Percentiles rank a stretch among this genome's conserved stretches.
These are phyloP conservation scores for Psilocybe azurescens DNA, from an alignment of 768 basidiomycete genomes.

Conservation along the genomic window DNA sequence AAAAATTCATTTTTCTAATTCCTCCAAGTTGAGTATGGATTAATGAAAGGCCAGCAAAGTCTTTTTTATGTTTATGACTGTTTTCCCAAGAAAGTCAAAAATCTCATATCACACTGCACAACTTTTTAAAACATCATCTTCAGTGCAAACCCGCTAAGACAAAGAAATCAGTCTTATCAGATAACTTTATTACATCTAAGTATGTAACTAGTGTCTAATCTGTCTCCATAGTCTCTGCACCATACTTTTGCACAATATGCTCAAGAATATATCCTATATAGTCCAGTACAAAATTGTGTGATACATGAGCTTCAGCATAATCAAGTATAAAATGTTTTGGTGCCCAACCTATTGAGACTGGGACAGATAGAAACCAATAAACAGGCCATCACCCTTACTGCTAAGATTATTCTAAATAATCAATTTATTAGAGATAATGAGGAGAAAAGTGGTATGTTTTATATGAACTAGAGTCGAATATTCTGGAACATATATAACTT, in stretches of 20 bases:
- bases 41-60: slow-evolving; percentile 32
- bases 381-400: slow-evolving; percentile 34
- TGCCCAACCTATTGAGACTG: slow-evolving; percentile 33
- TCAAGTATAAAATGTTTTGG: slow-evolving; percentile 36
- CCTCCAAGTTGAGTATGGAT: slow-evolving; percentile 27
- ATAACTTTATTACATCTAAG: slow-evolving; percentile 18
- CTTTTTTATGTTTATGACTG: slow-evolving; percentile 23
- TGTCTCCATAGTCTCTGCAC: slow-evolving; percentile 26
- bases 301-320: slow-evolving; percentile 34
- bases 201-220: slow-evolving; percentile 7
- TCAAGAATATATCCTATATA: slow-evolving; percentile 45
- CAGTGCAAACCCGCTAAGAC: not conserved
- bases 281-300: slow-evolving; percentile 62
- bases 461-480: too few species aligned
- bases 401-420: slow-evolving; percentile 17
- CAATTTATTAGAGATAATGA: slow-evolving; percentile 2
- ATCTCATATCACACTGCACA: slow-evolving; percentile 24
- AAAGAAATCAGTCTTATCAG: not conserved
- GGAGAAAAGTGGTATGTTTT: not conserved
- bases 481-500: not conserved
- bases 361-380: slow-evolving; percentile 33
- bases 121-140: slow-evolving; percentile 12
- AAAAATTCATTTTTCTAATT: slow-evolving; percentile 14
- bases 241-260: slow-evolving; percentile 22
- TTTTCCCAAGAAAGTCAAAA: slow-evolving; percentile 24